Evolutionary conservation across 441 rosid genomes (phyloP), one percentile per base, ranked within the genome.

Genomic region (Erysimum pusillum): DNA sequence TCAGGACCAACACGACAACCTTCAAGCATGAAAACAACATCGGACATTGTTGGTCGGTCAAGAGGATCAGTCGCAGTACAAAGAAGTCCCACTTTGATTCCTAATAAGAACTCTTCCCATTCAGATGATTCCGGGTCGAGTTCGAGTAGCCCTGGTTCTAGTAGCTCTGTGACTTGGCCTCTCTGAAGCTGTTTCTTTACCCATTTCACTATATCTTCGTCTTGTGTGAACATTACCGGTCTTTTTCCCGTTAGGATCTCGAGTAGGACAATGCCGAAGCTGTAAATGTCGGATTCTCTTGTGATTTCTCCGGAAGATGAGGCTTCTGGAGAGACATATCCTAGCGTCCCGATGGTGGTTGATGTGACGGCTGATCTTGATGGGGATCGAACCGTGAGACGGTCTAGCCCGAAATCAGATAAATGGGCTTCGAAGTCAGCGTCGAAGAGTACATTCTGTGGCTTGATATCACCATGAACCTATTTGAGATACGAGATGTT

Each of bases 131-230:
- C 99, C 0, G 99, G 97, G 76, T 96, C 99, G 0, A 96, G 90
- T 71, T 96, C 98, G 2, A 96, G 94, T 76, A 96, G 76, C 0
- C 99, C 99, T 1, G 99, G 98, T 31, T 96, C 99, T 0, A 93
- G 70, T 58, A 96, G 81, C 78, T 96, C 98, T 2, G 91, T 83
- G 15, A 96, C 87, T 79, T 93, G 99, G 3, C 99, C 97, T 73
- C 81, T 87, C 42, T 96, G 98, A 22, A 96, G 86, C 69, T 96
- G 99, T 79, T 89, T 93, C 87, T 96, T 96, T 5, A 96, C 99
- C 98, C 98, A 96, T 74, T 93, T 96, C 80, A 93, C 99, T 31
- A 96, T 96, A 73, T 96, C 98, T 51, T 96, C 98, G 60, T 96
- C 98, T 78, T 91, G 85, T 76, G 87, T 90, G 82, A 96, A 93